Evolutionary conservation across 768 basidiomycete genomes (phyloP).

Genomic region (Strobilomyces dryophilus): DNA sequence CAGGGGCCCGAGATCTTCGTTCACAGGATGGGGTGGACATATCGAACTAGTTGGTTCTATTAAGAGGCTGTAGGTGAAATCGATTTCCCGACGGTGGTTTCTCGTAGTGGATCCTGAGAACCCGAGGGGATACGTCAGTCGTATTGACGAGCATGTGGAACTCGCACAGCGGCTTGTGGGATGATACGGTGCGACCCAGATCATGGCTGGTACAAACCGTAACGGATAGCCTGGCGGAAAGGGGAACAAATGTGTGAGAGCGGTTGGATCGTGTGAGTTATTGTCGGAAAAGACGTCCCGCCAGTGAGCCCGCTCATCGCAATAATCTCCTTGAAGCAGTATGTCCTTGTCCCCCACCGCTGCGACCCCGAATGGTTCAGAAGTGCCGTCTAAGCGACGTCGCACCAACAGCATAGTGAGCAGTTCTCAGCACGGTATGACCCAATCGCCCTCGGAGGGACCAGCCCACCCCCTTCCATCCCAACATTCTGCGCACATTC

Average conservation of each 20-base stretch:
- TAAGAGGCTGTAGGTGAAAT: not conserved
- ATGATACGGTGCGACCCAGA: not conserved
- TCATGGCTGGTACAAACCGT: not conserved
- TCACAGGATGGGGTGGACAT: too few species aligned
- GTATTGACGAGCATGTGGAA: not conserved
- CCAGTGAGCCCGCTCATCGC: constrained; percentile 16
- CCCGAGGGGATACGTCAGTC: constrained; percentile 16
- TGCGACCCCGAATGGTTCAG: constrained; percentile 53
- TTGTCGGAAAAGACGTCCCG: constrained; percentile 8
- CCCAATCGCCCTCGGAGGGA: constrained; percentile 36
- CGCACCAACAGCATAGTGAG: constrained; percentile 38
- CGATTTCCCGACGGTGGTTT: not conserved
- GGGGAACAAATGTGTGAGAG: not conserved
- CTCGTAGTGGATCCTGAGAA: constrained; percentile 11
- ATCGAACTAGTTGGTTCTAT: not conserved
- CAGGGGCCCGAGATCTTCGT: too few species aligned
- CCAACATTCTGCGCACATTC: constrained; percentile 57
- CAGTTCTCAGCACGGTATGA: constrained; percentile 21
- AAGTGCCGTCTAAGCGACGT: constrained; percentile 54
- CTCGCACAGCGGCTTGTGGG: not conserved
- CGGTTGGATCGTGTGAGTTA: not conserved
- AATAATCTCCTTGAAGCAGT: constrained; percentile 14
- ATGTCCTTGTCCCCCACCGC: constrained; percentile 70
- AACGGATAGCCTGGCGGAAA: not conserved
- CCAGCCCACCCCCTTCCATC: constrained; percentile 22